These are phyloP conservation scores for Ceriops tagal DNA, from an alignment of 345 rosid species.

Conservation along the genomic window DNA sequence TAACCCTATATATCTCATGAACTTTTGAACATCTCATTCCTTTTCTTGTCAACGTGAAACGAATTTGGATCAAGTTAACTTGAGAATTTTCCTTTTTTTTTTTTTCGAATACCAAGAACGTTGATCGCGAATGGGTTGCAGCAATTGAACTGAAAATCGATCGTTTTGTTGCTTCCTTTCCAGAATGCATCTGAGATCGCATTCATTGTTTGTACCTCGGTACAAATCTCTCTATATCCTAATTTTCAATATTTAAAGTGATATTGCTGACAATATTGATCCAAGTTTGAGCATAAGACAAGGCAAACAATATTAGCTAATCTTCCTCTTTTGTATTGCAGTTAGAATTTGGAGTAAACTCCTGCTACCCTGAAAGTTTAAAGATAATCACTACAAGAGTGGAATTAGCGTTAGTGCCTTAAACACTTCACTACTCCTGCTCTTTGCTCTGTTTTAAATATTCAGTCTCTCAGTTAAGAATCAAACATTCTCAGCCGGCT, in stretches of 20 bases:
- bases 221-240: neutral
- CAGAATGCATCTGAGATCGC: slow-evolving; percentile 53
- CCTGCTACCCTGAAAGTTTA: slow-evolving; percentile 25
- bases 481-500: neutral
- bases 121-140: too few relatives aligned
- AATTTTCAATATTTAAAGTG: neutral
- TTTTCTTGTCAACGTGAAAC: neutral
- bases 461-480: neutral
- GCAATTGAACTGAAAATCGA: neutral
- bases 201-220: slow-evolving; percentile 44
- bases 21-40: neutral
- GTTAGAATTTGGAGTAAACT: slow-evolving; percentile 23
- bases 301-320: neutral
- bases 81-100: neutral
- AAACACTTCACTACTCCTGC: neutral
- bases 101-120: too few relatives aligned
- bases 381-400: slow-evolving; percentile 13
- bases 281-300: neutral
- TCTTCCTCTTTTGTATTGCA: neutral
- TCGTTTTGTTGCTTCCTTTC: neutral
- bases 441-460: neutral
- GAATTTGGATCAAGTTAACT: neutral
- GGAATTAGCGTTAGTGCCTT: slow-evolving; percentile 16
- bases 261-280: neutral
- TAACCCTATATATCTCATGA: neutral